phyloP scores from a whole-genome alignment of 2,329 filamentous ascomycete species.

The Stemphylium vesicarium region DNA sequence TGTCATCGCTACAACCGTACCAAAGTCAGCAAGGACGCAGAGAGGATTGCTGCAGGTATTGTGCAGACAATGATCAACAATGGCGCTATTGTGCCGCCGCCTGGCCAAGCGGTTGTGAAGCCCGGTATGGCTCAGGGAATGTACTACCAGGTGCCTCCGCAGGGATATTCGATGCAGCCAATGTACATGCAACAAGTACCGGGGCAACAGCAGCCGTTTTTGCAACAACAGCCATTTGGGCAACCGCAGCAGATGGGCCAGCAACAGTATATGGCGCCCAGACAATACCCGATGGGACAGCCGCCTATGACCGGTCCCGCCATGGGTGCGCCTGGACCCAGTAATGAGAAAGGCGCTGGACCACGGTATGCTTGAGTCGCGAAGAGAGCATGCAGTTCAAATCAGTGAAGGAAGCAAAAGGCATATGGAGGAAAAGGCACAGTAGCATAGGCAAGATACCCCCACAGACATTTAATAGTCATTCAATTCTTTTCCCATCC shows the following conservation, averaged over 20 bases:
- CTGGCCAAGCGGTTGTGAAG: slow-evolving; percentile 22
- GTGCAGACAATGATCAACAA: slow-evolving; percentile 43
- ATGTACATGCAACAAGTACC: slow-evolving; percentile 17
- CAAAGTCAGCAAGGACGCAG: slow-evolving; percentile 38
- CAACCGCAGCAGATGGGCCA: slow-evolving; percentile 7
- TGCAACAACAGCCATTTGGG: slow-evolving; percentile 2
- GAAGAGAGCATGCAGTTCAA: neutral
- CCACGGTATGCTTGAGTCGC: slow-evolving; percentile 21
- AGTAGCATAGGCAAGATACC: slow-evolving; percentile 6
- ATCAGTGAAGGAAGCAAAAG: neutral
- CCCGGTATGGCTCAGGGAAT: slow-evolving; percentile 14
- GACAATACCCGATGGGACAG: slow-evolving; percentile 4
- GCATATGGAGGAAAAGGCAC: neutral
- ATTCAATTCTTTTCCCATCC: neutral
- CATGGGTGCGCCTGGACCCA: slow-evolving; percentile 7
- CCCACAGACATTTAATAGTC: slow-evolving; percentile 1
- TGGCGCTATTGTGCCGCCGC: slow-evolving; percentile 38
- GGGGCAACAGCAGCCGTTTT: slow-evolving; percentile 6
- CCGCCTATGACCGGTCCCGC: neutral
- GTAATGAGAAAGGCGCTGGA: slow-evolving; percentile 25
- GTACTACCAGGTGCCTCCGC: slow-evolving; percentile 24
- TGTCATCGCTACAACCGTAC: slow-evolving; percentile 32
- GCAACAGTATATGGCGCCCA: slow-evolving; percentile 8
- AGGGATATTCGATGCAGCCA: slow-evolving; percentile 16
- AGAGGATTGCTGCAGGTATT: slow-evolving; percentile 42